Conservation (phyloP, 2,329 filamentous ascomycete genomes). For the Fusarium caatingaense region DNA sequence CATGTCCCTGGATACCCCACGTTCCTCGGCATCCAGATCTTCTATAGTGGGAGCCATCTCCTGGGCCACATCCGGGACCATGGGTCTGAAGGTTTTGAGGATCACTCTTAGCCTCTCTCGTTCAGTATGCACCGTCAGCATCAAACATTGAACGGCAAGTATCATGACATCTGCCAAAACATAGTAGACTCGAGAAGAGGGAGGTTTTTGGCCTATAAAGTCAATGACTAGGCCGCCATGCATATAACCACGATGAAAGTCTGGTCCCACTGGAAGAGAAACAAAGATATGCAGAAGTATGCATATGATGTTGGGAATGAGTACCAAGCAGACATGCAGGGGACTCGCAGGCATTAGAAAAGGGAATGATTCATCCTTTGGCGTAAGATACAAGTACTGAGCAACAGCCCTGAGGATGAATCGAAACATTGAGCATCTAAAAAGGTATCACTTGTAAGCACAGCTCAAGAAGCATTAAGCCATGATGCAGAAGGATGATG, state of each 20-base stretch:
- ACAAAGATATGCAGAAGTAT: slow-evolving; percentile 69
- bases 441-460: slow-evolving; percentile 29
- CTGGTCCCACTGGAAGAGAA: slow-evolving; percentile 66
- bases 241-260: slow-evolving; percentile 72
- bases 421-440: slow-evolving; percentile 73
- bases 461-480: not conserved
- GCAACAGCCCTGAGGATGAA: slow-evolving; percentile 68
- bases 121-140: slow-evolving; percentile 72
- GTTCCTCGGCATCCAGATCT: slow-evolving; percentile 68
- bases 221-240: slow-evolving; percentile 76
- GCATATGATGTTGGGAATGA: slow-evolving; percentile 70
- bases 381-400: slow-evolving; percentile 73
- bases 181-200: slow-evolving; percentile 66
- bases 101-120: slow-evolving; percentile 66
- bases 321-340: slow-evolving; percentile 67
- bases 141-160: slow-evolving; percentile 69
- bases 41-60: slow-evolving; percentile 54
- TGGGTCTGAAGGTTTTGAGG: slow-evolving; percentile 55
- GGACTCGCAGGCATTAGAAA: slow-evolving; percentile 67
- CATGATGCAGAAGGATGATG: not conserved
- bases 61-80: slow-evolving; percentile 47
- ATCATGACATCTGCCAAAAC: slow-evolving; percentile 67
- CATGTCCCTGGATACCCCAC: slow-evolving; percentile 59
- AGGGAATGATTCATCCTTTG: slow-evolving; percentile 67
- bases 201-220: slow-evolving; percentile 74